Evolutionary conservation across 768 basidiomycete genomes (phyloP).

Genomic region (Lentinula edodes): DNA sequence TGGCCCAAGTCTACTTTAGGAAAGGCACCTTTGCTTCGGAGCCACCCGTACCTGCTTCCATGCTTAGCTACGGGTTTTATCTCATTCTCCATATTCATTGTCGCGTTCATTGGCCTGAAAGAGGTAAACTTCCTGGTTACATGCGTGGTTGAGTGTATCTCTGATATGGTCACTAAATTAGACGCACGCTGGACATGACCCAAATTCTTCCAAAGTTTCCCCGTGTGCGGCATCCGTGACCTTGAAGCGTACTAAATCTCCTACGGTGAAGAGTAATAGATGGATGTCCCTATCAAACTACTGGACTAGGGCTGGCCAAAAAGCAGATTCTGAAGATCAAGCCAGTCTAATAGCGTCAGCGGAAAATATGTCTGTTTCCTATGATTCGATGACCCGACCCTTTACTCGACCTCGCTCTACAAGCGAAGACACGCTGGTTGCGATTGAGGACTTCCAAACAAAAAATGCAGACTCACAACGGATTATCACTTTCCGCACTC

Average conservation of each 20-base stretch:
- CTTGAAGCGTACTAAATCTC: background rate
- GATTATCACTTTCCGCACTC: background rate
- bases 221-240: background rate
- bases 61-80: conserved; percentile 9
- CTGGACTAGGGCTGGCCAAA: background rate
- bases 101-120: conserved; percentile 12
- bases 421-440: background rate
- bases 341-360: background rate
- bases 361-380: background rate
- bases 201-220: background rate
- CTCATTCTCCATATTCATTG: conserved; percentile 10
- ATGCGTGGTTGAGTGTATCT: background rate
- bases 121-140: conserved; percentile 11
- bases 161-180: background rate
- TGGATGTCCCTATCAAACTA: background rate
- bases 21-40: conserved; percentile 6
- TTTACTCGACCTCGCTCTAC: background rate
- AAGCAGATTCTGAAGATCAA: background rate
- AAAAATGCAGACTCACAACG: background rate
- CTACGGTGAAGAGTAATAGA: background rate
- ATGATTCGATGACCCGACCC: background rate
- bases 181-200: background rate
- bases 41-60: conserved; percentile 17
- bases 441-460: background rate
- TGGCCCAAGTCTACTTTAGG: conserved; percentile 11